Evolutionary conservation across 73 alveolate genomes (phyloP).

Genomic region (Stentor coeruleus): DNA sequence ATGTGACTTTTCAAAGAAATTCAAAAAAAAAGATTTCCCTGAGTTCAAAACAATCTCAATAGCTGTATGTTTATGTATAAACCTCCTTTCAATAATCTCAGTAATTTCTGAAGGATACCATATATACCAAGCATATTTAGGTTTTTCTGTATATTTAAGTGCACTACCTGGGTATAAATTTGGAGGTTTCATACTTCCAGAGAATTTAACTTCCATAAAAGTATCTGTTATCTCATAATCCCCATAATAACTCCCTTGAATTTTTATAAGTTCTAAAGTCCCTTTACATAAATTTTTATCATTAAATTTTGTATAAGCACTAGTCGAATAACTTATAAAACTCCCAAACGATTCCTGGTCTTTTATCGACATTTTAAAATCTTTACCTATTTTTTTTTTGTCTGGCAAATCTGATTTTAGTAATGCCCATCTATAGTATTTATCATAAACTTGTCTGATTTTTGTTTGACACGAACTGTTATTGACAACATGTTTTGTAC

Average conservation of each 20-base stretch:
- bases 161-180: neutral
- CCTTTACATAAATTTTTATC: neutral
- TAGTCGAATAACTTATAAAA: neutral
- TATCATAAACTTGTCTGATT: neutral
- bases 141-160: neutral
- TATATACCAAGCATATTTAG: neutral
- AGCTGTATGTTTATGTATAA: neutral
- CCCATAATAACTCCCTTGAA: neutral
- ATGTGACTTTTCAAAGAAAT: constrained; percentile 16
- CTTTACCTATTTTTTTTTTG: neutral
- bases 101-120: constrained; percentile 31
- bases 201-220: neutral
- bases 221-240: no score
- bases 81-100: constrained; percentile 18
- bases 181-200: constrained; percentile 11
- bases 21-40: neutral
- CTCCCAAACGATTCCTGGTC: no score
- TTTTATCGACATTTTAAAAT: no score
- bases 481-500: neutral
- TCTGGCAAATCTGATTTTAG: neutral
- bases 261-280: neutral
- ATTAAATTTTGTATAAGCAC: neutral
- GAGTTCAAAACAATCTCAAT: constrained; percentile 7
- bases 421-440: neutral
- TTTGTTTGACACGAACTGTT: no score